Evolutionary conservation across 1,284 basidiomycete species (phyloP), one percentile per base, ranked within the genome.

Genomic region (Coniophora puteana): DNA sequence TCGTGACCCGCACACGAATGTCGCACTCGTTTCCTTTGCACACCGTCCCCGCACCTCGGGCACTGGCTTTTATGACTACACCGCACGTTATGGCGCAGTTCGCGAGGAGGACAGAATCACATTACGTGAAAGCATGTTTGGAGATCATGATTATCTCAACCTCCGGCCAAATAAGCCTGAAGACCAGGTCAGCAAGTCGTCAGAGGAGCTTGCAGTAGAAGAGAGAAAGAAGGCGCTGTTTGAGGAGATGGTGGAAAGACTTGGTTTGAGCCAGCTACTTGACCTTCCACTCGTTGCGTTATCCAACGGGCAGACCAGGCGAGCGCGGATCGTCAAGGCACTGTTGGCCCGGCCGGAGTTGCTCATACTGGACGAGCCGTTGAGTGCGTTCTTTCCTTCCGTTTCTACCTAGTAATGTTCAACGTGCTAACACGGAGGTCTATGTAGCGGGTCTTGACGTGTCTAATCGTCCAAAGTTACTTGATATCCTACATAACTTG

Each of bases 261-360:
- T 93, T 57, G 76, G 72, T 3, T 65, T 94, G 35, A 54, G 61
- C 3, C 53, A 69, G 13, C 62, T 93, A 26, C 65, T 95, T n/a
- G 84, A 93, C 54, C 54, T 93, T 5, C 93, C 93, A 0, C 62
- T 87, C 13, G 72, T 95, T 5, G 87, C 88, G 1, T 62, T 98
- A 37, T 91, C 87, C 48, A 95, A 95, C 51, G 95, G 95, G 0
- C 95, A 99, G 68, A 96, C 86, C 16, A 66, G 95, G 26, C 68
- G 92, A 18, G 93, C 93, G 4, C 71, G 93, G 36, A 89, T 99
- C 33, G 71, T 89, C 3, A 80, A 81, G 49, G 89, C 90, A 0
- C 62, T 98, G 8, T 62, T 97, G 29, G 68, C 66, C 13, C 68
- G 74, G 29, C 89, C 91, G 0, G 73, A 81, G 44, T 51, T 96